Evolutionary conservation across 2,329 filamentous ascomycete species (phyloP), one percentile per base, ranked within the genome.

Genomic region (Alternaria panax): DNA sequence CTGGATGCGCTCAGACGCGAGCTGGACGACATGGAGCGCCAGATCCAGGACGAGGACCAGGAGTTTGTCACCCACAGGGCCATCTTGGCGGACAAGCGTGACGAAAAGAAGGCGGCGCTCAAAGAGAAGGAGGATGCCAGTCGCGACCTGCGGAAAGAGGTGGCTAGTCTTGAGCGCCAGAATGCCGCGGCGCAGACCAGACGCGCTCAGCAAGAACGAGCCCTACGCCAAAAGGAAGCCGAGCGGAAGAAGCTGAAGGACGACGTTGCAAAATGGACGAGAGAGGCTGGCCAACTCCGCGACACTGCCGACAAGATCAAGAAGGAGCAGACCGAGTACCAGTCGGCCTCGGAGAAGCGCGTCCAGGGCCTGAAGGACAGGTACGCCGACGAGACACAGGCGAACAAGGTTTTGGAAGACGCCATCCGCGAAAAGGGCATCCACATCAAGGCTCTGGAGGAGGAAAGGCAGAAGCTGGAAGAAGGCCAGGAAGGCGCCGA

Each of bases 91-190:
- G 88, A 88, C 59, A 92, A 96, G 70, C 90, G 92, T 60, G 92
- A 96, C 66, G 86, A 90, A 51, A 88, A 97, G 75, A 89, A 86
- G 70, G 89, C 90, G 62, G 85, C 89, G 20, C 83, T 95, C 54
- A 95, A 92, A 75, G 92, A 96, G 72, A 97, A 96, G 76, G 94
- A 98, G 65, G 92, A 96, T 71, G 91, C 89, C 51, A 97, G 92
- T 48, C 89, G 92, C 43, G 92, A 93, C 72, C 80, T 97, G 54
- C 92, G 91, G 71, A 90, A 90, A 63, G 90, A 94, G 73, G 89
- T 96, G 53, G 89, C 92, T 52, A 87, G 87, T 45, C 87, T 93
- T 6, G 92, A 96, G 76, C 88, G 92, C 53, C 85, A 91, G 65
- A 97, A 96, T 81, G 88, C 92, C 47, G 86, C 88, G 5, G 90